phyloP scores from a whole-genome alignment of 108 stramenopile genomes.

The Cyclostephanos tholiformis region DNA sequence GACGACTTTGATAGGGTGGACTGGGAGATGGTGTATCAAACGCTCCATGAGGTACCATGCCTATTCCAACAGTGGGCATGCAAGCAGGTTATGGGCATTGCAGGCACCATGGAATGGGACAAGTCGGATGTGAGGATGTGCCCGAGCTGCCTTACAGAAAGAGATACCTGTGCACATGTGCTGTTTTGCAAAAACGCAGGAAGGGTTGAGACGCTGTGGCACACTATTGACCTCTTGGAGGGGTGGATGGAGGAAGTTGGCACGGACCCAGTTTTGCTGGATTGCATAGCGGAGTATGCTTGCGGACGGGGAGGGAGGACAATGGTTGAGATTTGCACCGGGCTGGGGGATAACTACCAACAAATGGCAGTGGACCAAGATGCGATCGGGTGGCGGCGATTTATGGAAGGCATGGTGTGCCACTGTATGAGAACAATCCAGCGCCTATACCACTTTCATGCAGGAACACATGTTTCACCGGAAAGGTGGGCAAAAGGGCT shows the following conservation, averaged over 20 bases:
- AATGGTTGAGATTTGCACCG: background rate
- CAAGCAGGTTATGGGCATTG: conserved; percentile 15
- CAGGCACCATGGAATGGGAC: background rate
- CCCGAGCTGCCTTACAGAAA: background rate
- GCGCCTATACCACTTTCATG: too few species aligned
- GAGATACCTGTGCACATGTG: conserved; percentile 14
- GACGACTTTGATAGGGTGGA: background rate
- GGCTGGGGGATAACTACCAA: background rate
- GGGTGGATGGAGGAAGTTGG: background rate
- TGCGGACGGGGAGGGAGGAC: background rate
- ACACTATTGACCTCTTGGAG: background rate
- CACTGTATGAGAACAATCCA: too few species aligned
- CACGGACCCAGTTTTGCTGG: background rate
- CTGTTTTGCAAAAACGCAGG: background rate
- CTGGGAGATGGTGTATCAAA: background rate
- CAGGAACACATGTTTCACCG: too few species aligned
- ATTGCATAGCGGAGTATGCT: background rate
- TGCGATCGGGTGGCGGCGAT: conserved; percentile 21
- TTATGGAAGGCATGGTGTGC: conserved; percentile 22
- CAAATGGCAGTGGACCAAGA: conserved; percentile 4
- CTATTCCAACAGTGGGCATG: conserved; percentile 11
- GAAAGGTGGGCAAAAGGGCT: too few species aligned
- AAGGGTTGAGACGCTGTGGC: background rate
- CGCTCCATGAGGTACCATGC: background rate
- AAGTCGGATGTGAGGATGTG: background rate